phyloP scores from a whole-genome alignment of 2,329 filamentous ascomycete genomes.

The Sporothrix protearum region DNA sequence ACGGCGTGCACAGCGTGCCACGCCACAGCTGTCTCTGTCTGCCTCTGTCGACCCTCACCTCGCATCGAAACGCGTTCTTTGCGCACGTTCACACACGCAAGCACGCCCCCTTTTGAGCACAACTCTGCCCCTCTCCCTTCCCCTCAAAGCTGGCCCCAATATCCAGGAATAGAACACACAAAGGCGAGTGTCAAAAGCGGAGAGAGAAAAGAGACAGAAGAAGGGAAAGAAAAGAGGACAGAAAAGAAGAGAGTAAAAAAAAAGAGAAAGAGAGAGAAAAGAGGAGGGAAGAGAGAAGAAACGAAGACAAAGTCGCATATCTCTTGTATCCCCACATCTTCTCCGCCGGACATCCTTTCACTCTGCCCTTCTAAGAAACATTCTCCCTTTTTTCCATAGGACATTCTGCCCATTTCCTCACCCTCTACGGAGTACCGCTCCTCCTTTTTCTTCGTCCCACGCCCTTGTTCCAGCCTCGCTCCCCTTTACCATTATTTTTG shows the following conservation, averaged over 20 bases:
- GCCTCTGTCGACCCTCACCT: not conserved
- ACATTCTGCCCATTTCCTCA: not conserved
- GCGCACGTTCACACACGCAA: not conserved
- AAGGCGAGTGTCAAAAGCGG: not conserved
- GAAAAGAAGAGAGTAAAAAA: too few relatives aligned
- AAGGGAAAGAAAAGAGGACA: not conserved
- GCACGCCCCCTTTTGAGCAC: not conserved
- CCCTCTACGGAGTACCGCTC: not conserved
- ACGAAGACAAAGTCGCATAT: not conserved
- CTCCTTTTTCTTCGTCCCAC: not conserved
- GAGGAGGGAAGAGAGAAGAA: not conserved
- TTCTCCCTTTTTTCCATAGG: not conserved
- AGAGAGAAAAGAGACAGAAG: not conserved
- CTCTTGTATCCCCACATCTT: not conserved
- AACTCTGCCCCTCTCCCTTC: not conserved
- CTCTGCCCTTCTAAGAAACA: not conserved
- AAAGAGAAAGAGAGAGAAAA: not conserved
- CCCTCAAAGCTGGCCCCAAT: not conserved
- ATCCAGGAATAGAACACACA: not conserved
- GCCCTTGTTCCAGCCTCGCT: not conserved
- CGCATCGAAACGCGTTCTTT: not conserved
- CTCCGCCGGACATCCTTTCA: not conserved
- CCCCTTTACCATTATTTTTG: not conserved
- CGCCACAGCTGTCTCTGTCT: not conserved
- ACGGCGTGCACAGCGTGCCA: not conserved